These are phyloP conservation scores for Citrullus mucosospermus DNA, from an alignment of 306 rosid genomes.

Conservation along the genomic window DNA sequence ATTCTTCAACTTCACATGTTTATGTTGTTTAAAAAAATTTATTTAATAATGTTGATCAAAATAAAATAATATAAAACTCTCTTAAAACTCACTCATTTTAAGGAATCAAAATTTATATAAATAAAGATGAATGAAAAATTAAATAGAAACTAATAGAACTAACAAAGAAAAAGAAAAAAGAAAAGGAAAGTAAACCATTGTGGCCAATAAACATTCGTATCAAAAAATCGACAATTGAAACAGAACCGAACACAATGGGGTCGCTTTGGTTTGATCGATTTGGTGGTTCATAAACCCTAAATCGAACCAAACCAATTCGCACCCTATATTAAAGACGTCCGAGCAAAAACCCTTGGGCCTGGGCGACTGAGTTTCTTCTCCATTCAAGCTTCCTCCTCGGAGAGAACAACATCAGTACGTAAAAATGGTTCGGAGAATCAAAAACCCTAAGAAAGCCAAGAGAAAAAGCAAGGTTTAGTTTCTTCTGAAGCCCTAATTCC, in stretches of 20 bases:
- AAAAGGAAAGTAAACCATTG: too few relatives aligned
- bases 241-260: not conserved
- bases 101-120: too few relatives aligned
- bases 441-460: conserved; percentile 59
- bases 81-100: too few relatives aligned
- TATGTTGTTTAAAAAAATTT: too few relatives aligned
- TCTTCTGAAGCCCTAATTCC: not conserved
- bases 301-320: not conserved
- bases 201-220: too few relatives aligned
- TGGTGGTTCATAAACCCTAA: not conserved
- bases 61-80: too few relatives aligned
- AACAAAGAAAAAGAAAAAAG: too few relatives aligned
- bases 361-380: not conserved
- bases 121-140: too few relatives aligned
- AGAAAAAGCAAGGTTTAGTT: conserved; percentile 60
- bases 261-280: not conserved
- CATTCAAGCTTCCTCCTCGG: not conserved
- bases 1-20: too few relatives aligned
- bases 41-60: too few relatives aligned
- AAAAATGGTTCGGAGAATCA: conserved; percentile 60
- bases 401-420: not conserved
- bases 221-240: too few relatives aligned
- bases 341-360: not conserved
- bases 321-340: not conserved
- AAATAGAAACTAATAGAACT: too few relatives aligned